Evolutionary conservation across 2,329 filamentous ascomycete species (phyloP), one percentile per base, ranked within the genome.

Genomic region (Nemania diffusa): DNA sequence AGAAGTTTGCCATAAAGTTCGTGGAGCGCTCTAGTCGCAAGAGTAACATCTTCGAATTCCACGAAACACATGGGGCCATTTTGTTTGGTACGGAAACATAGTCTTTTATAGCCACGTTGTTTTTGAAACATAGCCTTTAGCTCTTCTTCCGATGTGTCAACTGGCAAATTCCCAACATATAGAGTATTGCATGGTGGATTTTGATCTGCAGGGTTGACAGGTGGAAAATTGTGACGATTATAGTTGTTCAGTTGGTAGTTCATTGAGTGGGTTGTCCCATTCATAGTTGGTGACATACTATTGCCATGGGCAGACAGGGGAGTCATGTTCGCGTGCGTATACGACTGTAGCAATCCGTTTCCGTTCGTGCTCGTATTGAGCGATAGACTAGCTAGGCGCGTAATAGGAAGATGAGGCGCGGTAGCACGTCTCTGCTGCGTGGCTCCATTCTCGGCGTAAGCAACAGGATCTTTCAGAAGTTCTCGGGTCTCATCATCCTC

Each of bases 11-110:
- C 96, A 75, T 98, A 97, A 1, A 98, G 85, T 64, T 97, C 93
- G 71, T 94, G 89, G 2, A 98, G 85, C 0, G 94, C 91, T 80
- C 96, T 97, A 48, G 95, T 97, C 0, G 96, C 95, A 75, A 93
- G 95, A 1, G 92, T 92, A 11, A 97, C 87, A 74, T 97, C 94
- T 75, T 98, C 95, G 73, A 98, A 99, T 79, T 99, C 96, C 42
- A 99, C 96, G 79, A 98, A 98, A 78, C 96, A 98, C 94, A 98
- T 98, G 1, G 95, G 95, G 0, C 95, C 95, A 73, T 97, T 97
- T 72, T 92, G 89, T 83, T 98, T 98, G 61, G 94, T 97, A 37
- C 95, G 88, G 84, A 97, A 97, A 77, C 94, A 97, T 7, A 99
- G 88, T 29, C 96, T 88, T 81, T 97, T 98, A 83, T 97, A 99